phyloP scores from a whole-genome alignment of 2,329 filamentous ascomycete species.

The Sarocladium strictum region DNA sequence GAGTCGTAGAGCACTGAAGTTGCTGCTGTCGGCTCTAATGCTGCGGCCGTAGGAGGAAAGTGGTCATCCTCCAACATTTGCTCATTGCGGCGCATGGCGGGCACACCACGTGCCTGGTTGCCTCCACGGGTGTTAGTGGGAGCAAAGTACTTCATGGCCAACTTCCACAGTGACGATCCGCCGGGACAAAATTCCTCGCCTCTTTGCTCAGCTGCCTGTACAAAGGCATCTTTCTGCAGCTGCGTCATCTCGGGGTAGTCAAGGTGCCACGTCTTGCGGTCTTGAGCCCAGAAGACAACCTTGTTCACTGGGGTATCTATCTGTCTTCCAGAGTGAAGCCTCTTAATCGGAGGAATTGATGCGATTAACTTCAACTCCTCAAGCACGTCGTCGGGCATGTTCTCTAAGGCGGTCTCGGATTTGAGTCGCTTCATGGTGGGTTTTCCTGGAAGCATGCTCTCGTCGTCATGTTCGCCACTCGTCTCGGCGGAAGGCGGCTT shows the following conservation, averaged over 20 bases:
- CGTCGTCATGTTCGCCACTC: conserved; percentile 44
- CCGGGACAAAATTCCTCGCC: conserved; percentile 49
- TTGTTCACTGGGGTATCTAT: conserved; percentile 53
- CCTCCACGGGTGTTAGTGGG: conserved; percentile 23
- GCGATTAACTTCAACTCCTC: conserved; percentile 42
- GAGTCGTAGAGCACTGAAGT: conserved; percentile 8
- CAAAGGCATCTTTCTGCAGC: conserved; percentile 50
- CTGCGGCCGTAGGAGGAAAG: conserved; percentile 25
- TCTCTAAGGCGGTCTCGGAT: conserved; percentile 38
- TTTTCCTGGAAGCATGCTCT: conserved; percentile 29
- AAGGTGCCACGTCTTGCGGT: conserved; percentile 52
- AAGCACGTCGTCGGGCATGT: conserved; percentile 26
- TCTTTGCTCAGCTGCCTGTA: conserved; percentile 41
- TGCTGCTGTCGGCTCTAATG: conserved; percentile 13
- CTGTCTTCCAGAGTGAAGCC: conserved; percentile 46
- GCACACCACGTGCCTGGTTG: neutral
- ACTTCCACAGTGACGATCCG: conserved; percentile 44
- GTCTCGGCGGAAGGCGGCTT: conserved; percentile 43
- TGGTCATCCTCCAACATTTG: conserved; percentile 21
- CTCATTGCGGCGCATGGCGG: conserved; percentile 19
- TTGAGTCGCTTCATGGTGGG: conserved; percentile 51
- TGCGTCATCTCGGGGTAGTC: conserved; percentile 60
- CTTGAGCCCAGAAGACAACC: conserved; percentile 50
- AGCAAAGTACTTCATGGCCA: conserved; percentile 55
- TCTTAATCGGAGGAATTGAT: conserved; percentile 42